Evolutionary conservation across 2,329 filamentous ascomycete genomes (phyloP).

Genomic region (Macroventuria anomochaeta): DNA sequence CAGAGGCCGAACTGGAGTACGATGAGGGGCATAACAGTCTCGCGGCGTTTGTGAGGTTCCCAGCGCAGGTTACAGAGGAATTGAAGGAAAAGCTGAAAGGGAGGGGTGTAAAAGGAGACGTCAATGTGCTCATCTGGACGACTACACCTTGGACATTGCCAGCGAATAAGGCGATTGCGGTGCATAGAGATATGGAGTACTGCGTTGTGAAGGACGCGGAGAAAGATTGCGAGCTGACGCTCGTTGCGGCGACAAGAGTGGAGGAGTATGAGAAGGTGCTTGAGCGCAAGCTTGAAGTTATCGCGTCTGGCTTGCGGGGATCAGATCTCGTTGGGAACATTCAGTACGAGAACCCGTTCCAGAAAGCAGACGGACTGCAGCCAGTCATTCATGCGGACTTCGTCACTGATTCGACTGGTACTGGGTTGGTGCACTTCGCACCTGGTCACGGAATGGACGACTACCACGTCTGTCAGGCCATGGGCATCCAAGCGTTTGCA

Average conservation of each 20-base stretch:
- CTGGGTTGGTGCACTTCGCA: slow-evolving; percentile 92
- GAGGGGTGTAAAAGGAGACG: slow-evolving; percentile 17
- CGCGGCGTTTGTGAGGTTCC: slow-evolving; percentile 82
- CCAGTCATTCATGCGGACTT: slow-evolving; percentile 85
- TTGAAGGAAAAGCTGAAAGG: slow-evolving; percentile 43
- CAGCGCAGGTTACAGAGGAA: slow-evolving; percentile 59
- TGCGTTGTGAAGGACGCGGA: slow-evolving; percentile 61
- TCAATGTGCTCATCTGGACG: slow-evolving; percentile 95
- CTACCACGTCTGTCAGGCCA: slow-evolving; percentile 77
- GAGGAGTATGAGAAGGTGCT: slow-evolving; percentile 55
- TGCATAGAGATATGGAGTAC: slow-evolving; percentile 78
- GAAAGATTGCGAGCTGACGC: slow-evolving; percentile 60
- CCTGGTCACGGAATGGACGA: slow-evolving; percentile 97
- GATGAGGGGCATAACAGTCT: slow-evolving; percentile 74
- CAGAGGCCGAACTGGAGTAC: slow-evolving; percentile 86
- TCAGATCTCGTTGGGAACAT: slow-evolving; percentile 67
- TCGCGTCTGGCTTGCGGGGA: slow-evolving; percentile 67
- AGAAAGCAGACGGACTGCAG: slow-evolving; percentile 65
- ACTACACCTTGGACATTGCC: slow-evolving; percentile 98
- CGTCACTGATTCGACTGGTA: slow-evolving; percentile 87
- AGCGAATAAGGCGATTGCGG: slow-evolving; percentile 87
- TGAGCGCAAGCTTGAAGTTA: slow-evolving; percentile 51
- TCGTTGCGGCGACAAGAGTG: slow-evolving; percentile 76
- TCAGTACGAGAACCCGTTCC: slow-evolving; percentile 74
- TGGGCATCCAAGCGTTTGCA: slow-evolving; percentile 75